Evolutionary conservation across 495 filamentous ascomycete genomes (phyloP).

Genomic region (Hyaloscypha hepaticicola): DNA sequence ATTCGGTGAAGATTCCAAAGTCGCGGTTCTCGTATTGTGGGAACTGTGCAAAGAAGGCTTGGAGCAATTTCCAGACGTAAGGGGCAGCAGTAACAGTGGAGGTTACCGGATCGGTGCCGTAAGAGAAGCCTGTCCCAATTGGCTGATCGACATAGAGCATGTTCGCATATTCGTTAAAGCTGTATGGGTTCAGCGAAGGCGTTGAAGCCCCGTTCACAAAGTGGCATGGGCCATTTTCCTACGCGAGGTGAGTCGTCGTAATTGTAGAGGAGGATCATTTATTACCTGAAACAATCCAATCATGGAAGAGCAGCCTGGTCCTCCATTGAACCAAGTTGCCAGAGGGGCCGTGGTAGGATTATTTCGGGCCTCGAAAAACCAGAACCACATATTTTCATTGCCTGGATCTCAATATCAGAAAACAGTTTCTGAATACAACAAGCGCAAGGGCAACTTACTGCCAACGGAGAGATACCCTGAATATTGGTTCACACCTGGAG

Average conservation of each 20-base stretch:
- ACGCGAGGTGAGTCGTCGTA: conserved; percentile 1
- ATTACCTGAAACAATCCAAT: conserved; percentile 53
- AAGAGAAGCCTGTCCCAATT: conserved; percentile 61
- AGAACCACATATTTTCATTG: conserved; percentile 58
- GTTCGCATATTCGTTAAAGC: conserved; percentile 62
- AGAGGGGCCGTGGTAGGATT: conserved; percentile 50
- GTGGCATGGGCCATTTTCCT: conserved; percentile 64
- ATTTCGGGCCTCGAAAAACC: conserved; percentile 54
- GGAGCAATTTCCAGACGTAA: conserved; percentile 54
- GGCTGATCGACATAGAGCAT: conserved; percentile 68
- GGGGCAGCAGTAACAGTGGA: conserved; percentile 52
- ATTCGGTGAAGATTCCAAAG: conserved; percentile 56
- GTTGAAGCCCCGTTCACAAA: conserved; percentile 52
- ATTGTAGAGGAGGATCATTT: neutral
- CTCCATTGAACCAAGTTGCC: conserved; percentile 57
- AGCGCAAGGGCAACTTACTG: conserved; percentile 16
- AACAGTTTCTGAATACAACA: neutral
- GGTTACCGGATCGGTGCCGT: conserved; percentile 48
- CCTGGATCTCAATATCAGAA: conserved; percentile 1
- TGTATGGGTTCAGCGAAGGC: conserved; percentile 55
- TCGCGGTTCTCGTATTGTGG: conserved; percentile 53
- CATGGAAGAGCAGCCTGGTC: conserved; percentile 58
- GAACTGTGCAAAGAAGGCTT: conserved; percentile 55
- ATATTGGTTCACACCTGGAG: conserved; percentile 54
- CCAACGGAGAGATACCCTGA: conserved; percentile 55